phyloP scores from a whole-genome alignment of 2,329 filamentous ascomycete species.

The Thermomyces lanuginosus region DNA sequence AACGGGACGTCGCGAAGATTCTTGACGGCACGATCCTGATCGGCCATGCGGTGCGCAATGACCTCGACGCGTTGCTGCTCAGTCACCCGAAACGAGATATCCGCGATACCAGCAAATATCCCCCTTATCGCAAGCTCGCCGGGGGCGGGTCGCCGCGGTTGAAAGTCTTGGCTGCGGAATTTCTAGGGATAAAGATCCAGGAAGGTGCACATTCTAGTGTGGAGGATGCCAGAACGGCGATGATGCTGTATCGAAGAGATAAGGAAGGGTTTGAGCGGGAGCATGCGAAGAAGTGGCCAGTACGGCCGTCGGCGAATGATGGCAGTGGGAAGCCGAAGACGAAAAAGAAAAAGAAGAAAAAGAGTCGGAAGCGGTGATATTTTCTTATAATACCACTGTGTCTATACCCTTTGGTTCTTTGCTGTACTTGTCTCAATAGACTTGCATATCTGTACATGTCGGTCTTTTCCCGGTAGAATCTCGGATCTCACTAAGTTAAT shows the following conservation, averaged over 20 bases:
- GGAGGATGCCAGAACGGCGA: slow-evolving; percentile 72
- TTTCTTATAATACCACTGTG: too few species aligned
- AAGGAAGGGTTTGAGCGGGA: slow-evolving; percentile 78
- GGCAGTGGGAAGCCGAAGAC: slow-evolving; percentile 22
- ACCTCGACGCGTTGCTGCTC: slow-evolving; percentile 58
- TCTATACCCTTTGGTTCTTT: too few species aligned
- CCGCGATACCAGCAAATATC: slow-evolving; percentile 67
- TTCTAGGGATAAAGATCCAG: slow-evolving; percentile 45
- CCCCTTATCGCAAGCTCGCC: slow-evolving; percentile 50
- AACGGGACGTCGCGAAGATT: slow-evolving; percentile 51
- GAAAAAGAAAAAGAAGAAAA: slow-evolving; percentile 34
- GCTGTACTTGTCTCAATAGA: too few species aligned
- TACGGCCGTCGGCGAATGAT: slow-evolving; percentile 20
- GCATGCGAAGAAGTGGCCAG: slow-evolving; percentile 49
- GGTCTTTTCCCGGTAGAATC: too few species aligned
- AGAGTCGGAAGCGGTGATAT: slow-evolving; percentile 27
- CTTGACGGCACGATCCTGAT: slow-evolving; percentile 58
- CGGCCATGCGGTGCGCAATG: slow-evolving; percentile 70
- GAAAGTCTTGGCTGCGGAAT: slow-evolving; percentile 40
- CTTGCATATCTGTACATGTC: too few species aligned
- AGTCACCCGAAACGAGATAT: slow-evolving; percentile 62
- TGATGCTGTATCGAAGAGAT: slow-evolving; percentile 70
- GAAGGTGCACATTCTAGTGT: slow-evolving; percentile 44
- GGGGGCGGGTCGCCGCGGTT: slow-evolving; percentile 34
- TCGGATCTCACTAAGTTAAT: too few species aligned